These are phyloP conservation scores for Verticillium tricorpus DNA, from an alignment of 2,329 filamentous ascomycete species.

Conservation along the genomic window DNA sequence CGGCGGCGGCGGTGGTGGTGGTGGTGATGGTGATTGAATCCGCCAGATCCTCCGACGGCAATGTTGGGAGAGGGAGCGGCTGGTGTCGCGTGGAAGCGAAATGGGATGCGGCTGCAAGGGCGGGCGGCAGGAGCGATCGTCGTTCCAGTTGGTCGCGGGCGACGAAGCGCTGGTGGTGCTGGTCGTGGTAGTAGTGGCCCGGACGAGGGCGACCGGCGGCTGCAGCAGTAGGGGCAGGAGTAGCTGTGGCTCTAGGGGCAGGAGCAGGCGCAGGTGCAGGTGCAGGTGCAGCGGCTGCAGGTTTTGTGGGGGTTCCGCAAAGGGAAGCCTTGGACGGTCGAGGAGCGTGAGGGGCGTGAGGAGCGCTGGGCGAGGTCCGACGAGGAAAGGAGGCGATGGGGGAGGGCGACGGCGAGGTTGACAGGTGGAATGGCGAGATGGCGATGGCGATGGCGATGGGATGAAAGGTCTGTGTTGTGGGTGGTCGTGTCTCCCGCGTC, in stretches of 20 bases:
- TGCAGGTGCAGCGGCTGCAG: constrained; percentile 2
- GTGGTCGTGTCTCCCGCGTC: background rate
- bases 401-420: background rate
- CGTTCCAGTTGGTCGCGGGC: background rate
- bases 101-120: background rate
- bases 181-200: background rate
- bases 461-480: background rate
- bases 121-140: background rate
- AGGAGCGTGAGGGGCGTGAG: background rate
- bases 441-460: background rate
- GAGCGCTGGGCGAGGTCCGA: background rate
- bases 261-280: background rate
- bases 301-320: background rate
- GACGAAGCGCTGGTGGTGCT: background rate
- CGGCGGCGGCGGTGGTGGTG: background rate
- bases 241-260: background rate
- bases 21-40: background rate
- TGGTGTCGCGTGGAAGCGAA: background rate
- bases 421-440: background rate
- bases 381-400: background rate
- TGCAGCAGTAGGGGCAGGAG: background rate
- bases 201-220: background rate
- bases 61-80: background rate
- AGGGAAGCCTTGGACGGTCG: background rate
- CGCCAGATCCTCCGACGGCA: background rate